Evolutionary conservation across 495 filamentous ascomycete genomes (phyloP), one percentile per base, ranked within the genome.

Genomic region (Xylaria longipes): DNA sequence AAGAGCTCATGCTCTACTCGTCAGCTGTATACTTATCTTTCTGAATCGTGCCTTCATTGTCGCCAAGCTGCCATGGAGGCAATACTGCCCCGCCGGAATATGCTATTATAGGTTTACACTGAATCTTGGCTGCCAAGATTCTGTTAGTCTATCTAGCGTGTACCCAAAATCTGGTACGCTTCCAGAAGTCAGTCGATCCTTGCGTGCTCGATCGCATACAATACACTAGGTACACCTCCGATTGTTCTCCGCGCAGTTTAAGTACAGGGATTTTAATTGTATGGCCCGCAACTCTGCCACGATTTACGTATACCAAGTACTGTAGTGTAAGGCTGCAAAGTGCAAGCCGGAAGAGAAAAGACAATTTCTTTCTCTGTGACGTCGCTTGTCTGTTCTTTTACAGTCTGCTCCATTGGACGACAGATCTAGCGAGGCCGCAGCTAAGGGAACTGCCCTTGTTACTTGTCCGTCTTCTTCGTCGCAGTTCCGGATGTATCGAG

Each of bases 181-280:
- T 35, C 63, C 43, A 65, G 5, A 1, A 7, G 45, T 9, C 2
- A 7, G 45, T 9, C 11, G 20, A 37, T 31, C 22, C 25, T 46
- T 46, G 39, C 39, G 27, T 33, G 61, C 39, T 22, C 61, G 37
- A 46, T 64, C 37, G 22, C 29, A 14, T 58, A n/a, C n/a, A n/a
- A n/a, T n/a, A n/a, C n/a, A n/a, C n/a, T n/a, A n/a, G n/a, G n/a
- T n/a, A n/a, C 15, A 11, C 46, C 31, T 56, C 48, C 65, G 65
- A 56, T 56, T 41, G 17, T 25, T n/a, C 33, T 67, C 65, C 48
- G 65, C 48, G n/a, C 48, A 39, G 0, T 56, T 56, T 41, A 37
- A 62, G 37, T 27, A 35, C 64, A 56, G 48, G 65, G 65, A 41
- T 56, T 35, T 67, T 67, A 67, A 56, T 56, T 41, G 48, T 20